Percentiles rank a stretch among this genome's conserved stretches.
phyloP scores from a whole-genome alignment of 495 filamentous ascomycete genomes.

The Sordaria brevicollis region DNA sequence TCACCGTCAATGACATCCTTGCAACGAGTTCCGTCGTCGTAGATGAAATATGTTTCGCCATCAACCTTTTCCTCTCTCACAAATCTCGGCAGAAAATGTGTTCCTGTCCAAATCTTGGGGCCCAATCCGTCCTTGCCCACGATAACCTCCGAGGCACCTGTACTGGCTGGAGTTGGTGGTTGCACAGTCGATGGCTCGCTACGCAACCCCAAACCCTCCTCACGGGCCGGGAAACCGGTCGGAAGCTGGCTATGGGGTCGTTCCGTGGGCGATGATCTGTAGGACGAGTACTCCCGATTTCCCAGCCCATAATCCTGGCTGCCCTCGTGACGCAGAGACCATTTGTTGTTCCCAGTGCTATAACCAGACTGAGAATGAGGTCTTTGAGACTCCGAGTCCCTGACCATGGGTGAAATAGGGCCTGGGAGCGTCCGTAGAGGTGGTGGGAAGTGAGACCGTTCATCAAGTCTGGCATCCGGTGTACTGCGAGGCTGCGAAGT shows the following conservation, averaged over 20 bases:
- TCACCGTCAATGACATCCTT: constrained; percentile 79
- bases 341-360: constrained; percentile 13
- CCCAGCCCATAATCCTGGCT: constrained; percentile 24
- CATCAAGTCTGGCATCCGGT: constrained; percentile 28
- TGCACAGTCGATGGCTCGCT: constrained; percentile 21
- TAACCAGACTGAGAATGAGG: constrained; percentile 13
- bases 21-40: constrained; percentile 77
- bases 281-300: constrained; percentile 11
- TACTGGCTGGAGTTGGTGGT: constrained; percentile 26
- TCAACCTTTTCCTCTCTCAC: constrained; percentile 51
- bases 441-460: constrained; percentile 28
- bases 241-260: constrained; percentile 9
- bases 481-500: constrained; percentile 29
- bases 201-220: constrained; percentile 6
- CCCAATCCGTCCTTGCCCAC: constrained; percentile 44
- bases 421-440: constrained; percentile 31
- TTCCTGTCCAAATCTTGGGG: constrained; percentile 52
- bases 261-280: constrained; percentile 14
- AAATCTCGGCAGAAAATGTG: constrained; percentile 49
- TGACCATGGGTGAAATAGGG: constrained; percentile 27
- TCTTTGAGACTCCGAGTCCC: constrained; percentile 22
- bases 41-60: constrained; percentile 75
- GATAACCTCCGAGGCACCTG: constrained; percentile 28
- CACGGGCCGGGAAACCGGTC: constrained; percentile 5
- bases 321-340: constrained; percentile 22